These are phyloP conservation scores for Calonectria hawksworthii DNA, from an alignment of 2,329 filamentous ascomycete genomes.

Conservation along the genomic window DNA sequence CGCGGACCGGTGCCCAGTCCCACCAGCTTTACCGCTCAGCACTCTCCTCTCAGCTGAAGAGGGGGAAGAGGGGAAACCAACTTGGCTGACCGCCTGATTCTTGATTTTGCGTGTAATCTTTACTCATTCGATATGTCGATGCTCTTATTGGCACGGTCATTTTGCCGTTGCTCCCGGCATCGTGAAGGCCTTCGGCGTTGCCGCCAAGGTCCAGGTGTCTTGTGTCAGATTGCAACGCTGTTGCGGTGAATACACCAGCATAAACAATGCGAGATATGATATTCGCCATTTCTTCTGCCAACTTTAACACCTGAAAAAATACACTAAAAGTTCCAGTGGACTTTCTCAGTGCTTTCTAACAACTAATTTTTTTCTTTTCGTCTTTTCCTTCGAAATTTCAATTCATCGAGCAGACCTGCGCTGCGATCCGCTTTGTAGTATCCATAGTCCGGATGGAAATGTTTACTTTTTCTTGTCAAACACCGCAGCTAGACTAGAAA, in stretches of 20 bases:
- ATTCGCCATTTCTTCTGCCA: neutral
- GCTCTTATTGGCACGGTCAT: neutral
- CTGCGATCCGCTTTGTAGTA: neutral
- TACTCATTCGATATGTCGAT: neutral
- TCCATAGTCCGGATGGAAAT: neutral
- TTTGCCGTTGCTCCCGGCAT: neutral
- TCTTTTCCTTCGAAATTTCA: neutral
- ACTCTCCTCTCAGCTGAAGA: conserved; percentile 2
- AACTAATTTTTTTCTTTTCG: neutral
- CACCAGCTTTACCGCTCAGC: neutral
- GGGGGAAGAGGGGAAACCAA: conserved; percentile 8
- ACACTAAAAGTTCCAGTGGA: neutral
- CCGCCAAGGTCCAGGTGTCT: neutral
- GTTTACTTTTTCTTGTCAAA: neutral
- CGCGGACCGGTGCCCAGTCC: neutral
- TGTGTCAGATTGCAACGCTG: neutral
- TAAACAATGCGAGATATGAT: neutral
- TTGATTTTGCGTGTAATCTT: neutral
- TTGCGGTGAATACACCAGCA: conserved; percentile 3
- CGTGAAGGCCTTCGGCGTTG: neutral
- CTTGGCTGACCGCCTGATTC: neutral
- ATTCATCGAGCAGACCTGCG: neutral
- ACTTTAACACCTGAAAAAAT: neutral
- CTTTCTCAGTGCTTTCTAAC: neutral
- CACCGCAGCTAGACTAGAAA: neutral